phyloP scores from a whole-genome alignment of 2,329 filamentous ascomycete species.

The Zymoseptoria ardabiliae region DNA sequence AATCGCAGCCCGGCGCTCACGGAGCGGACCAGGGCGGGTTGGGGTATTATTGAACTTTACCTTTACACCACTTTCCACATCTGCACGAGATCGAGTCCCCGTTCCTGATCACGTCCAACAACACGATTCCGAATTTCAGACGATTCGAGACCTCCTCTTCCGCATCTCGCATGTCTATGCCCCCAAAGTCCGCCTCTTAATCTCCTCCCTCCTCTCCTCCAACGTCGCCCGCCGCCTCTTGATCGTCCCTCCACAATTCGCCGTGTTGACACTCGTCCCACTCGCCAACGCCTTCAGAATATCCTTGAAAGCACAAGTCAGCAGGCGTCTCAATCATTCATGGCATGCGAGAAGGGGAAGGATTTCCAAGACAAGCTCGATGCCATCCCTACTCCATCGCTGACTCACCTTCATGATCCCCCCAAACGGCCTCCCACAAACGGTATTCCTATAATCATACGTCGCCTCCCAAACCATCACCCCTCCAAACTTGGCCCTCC shows the following conservation, averaged over 20 bases:
- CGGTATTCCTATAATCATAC: slow-evolving; percentile 28
- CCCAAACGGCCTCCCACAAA: not conserved
- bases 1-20: too few relatives aligned
- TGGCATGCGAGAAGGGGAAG: not conserved
- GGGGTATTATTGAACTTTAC: too few relatives aligned
- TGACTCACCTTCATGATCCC: slow-evolving; percentile 11
- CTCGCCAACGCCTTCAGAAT: not conserved
- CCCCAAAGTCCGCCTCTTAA: not conserved
- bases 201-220: not conserved
- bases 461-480: slow-evolving; percentile 55
- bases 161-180: not conserved
- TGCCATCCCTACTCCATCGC: too few relatives aligned
- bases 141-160: not conserved
- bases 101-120: too few relatives aligned
- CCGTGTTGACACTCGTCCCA: not conserved
- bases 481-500: slow-evolving; percentile 45
- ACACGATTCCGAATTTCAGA: too few relatives aligned
- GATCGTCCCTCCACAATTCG: not conserved
- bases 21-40: too few relatives aligned
- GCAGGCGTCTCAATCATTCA: not conserved
- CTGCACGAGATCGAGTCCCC: too few relatives aligned
- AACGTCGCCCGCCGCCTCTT: not conserved
- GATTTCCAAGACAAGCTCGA: slow-evolving; percentile 18
- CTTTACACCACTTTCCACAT: too few relatives aligned
- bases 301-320: not conserved